Base-by-base conservation (phyloP, 2,329 filamentous ascomycete genomes). In the Colletotrichum lentis region DNA sequence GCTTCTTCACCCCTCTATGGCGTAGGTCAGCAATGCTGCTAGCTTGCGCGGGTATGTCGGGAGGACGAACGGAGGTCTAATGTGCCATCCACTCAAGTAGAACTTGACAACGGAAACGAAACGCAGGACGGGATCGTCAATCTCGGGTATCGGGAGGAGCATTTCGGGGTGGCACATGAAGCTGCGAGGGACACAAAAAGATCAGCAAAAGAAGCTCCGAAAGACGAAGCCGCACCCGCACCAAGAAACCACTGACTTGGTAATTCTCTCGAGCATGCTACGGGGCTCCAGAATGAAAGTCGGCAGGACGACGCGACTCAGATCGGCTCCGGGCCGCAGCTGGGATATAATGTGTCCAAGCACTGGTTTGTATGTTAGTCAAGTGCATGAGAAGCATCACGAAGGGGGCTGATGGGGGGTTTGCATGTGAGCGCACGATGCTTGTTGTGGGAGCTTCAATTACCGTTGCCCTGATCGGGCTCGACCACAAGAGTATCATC, bases 121-220 rank as follows among this genome's bases (percentile, higher is more conserved):
- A 77, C 96, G 89, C 75, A 95, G 84, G 64, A 93, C 83, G 1
- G 96, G 95, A 76, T 99, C 95, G 59, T 98, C 92, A 73, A 97
- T 92, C 54, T 88, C 83, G 52, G 95, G 88, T 79, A 98, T 96
- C 41, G 91, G 90, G 5, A 99, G 88, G 39, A 99, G 90, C 76
- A 94, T 96, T 80, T 99, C 96, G 47, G 96, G 96, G 77, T 99
- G 96, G 74, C 95, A 96, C 96, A 99, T 99, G 85, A 99, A 99
- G 84, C 94, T 97, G 77, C 64, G 64, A 47, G 44, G 27, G 60
- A 27, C 56, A 27, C 14, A 24, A 10, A 37, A 35, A 14, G 16
- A 50, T 69, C 44, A 69, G 62, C 43, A 44, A 55, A 54, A 57
- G 39, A 65, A 50, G 56, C 52, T 55, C 47, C 20, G 44, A 52